A percentile compares a stretch with the other conserved stretches of the same genome.
Conservation (phyloP, 768 basidiomycete genomes). For the Flagelloscypha sp. region DNA sequence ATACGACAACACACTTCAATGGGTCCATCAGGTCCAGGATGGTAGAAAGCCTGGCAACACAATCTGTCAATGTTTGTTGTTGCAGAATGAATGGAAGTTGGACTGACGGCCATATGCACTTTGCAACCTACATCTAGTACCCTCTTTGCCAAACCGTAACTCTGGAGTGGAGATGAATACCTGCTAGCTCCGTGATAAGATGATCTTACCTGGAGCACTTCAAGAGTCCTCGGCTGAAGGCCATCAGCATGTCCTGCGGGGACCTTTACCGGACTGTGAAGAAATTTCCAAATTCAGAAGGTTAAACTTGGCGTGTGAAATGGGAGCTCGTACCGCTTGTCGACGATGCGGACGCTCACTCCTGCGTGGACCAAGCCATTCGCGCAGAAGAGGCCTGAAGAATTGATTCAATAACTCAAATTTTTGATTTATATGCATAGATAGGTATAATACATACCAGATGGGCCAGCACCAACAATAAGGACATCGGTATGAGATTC, state of each 20-base stretch:
- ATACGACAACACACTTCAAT: constrained; percentile 41
- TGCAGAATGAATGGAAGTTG: not conserved
- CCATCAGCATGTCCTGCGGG: constrained; percentile 47
- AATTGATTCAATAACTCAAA: not conserved
- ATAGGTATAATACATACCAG: constrained; percentile 6
- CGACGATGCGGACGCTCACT: constrained; percentile 35
- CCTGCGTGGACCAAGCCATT: constrained; percentile 36
- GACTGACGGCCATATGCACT: constrained; percentile 58
- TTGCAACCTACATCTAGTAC: constrained; percentile 57
- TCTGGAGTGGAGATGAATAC: too few relatives aligned
- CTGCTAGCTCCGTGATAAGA: too few relatives aligned
- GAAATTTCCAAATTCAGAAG: not conserved
- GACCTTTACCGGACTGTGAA: constrained; percentile 26
- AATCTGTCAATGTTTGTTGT: not conserved
- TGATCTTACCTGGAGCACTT: constrained; percentile 44
- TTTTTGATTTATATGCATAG: not conserved
- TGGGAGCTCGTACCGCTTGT: constrained; percentile 27
- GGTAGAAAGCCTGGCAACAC: constrained; percentile 57
- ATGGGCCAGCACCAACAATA: constrained; percentile 41
- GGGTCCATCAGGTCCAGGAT: constrained; percentile 49
- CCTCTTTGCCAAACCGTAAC: constrained; percentile 66
- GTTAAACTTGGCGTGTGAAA: not conserved
- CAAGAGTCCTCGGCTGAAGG: constrained; percentile 47
- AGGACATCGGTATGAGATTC: constrained; percentile 34
- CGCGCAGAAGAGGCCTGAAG: constrained; percentile 28